Percentiles rank a stretch among this genome's conserved stretches.
Conservation (phyloP, 345 rosid species). For the Clausena lansium region DNA sequence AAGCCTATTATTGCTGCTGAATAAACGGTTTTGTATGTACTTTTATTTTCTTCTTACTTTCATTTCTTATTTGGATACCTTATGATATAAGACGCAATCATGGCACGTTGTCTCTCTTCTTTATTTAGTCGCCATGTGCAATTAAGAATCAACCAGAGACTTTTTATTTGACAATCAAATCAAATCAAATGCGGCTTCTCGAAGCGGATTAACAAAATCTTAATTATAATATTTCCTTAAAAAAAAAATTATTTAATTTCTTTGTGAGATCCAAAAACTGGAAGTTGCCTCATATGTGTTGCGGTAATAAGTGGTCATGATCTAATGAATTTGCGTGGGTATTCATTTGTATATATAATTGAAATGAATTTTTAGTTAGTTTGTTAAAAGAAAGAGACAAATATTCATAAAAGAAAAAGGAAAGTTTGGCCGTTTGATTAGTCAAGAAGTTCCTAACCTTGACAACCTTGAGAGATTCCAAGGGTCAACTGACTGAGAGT, state of each 20-base stretch:
- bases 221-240: background rate
- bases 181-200: conserved; percentile 51
- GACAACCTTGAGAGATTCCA: conserved; percentile 28
- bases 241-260: too few species aligned
- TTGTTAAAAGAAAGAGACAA: background rate
- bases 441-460: conserved; percentile 34
- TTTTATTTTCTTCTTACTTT: background rate
- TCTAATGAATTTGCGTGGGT: conserved; percentile 15
- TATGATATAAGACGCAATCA: background rate
- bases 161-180: background rate
- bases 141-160: background rate
- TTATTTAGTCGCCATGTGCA: background rate
- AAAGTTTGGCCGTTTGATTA: conserved; percentile 44
- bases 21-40: background rate
- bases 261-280: background rate
- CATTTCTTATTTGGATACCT: background rate
- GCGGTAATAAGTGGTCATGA: background rate
- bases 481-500: conserved; percentile 27
- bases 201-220: conserved; percentile 30
- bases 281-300: background rate
- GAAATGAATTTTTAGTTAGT: background rate
- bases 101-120: background rate
- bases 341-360: too few species aligned
- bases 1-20: background rate
- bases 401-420: background rate